Base-by-base conservation (phyloP, 2,329 filamentous ascomycete genomes). In the Fusarium keratoplasticum region DNA sequence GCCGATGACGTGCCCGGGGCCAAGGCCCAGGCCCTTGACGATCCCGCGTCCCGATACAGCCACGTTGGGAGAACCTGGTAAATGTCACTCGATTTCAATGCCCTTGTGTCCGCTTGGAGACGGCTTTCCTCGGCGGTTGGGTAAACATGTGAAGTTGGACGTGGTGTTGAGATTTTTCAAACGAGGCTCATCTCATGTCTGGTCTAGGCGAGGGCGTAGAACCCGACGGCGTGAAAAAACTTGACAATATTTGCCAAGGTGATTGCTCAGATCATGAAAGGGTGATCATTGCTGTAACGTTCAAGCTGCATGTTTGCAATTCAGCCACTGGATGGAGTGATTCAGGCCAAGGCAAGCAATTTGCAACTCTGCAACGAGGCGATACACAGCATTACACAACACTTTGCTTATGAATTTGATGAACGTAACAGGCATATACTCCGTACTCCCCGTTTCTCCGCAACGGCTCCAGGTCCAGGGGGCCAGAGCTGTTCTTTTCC, bases 1-100 rank as follows among this genome's bases (percentile, higher is more conserved):
- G 55, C 70, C 70, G 71, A 73, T 73, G 71, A 73, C 70, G 70
- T 72, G 70, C 71, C 69, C 55, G 44, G 64, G 25, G 64, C 65
- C 65, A 61, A 66, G 67, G 69, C 22, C 58, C 50, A 57, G 55
- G n/a, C 55, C 52, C 29, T 52, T 20, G 62, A 60, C 40, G 22
- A 61, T 40, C 47, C 47, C 54, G 25, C 40, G 14, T 50, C 18
- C 50, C 16, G n/a, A 33, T 47, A 65, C 50, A 52, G 47, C 61
- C 61, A 57, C 61, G 18, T n/a, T 40, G 47, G 29, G 5, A 33
- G 33, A 33, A 40, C 40, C n/a, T 42, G 29, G 47, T 18, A 20
- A 52, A 14, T 27, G 33, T 36, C 40, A 36, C 35, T 61, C 42
- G n/a, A 36, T 36, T 16, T 2, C 35, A 10, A 33, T 59, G 52